Evolutionary conservation across 2,329 filamentous ascomycete species (phyloP).

Genomic region (Aspergillus melleus): DNA sequence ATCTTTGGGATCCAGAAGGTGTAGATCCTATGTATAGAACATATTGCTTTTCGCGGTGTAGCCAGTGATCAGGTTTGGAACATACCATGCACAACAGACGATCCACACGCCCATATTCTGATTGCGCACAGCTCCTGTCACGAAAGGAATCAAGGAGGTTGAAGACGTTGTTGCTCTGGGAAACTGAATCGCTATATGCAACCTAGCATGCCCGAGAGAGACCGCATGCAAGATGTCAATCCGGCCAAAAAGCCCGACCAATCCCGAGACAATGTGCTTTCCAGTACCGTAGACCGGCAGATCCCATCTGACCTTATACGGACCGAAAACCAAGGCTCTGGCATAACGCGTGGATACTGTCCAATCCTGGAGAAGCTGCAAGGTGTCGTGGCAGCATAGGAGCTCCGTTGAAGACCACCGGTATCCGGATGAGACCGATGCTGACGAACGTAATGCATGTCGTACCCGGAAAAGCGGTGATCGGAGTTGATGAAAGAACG

Average conservation of each 20-base stretch:
- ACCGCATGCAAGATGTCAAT: not conserved
- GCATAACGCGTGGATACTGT: not conserved
- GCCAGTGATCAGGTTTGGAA: not conserved
- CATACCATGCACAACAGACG: not conserved
- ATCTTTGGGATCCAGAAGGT: not conserved
- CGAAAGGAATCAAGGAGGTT: not conserved
- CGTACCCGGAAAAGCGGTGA: not conserved
- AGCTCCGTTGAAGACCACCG: not conserved
- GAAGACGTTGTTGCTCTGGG: not conserved
- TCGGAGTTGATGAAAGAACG: not conserved
- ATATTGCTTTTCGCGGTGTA: not conserved
- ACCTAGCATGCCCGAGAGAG: not conserved
- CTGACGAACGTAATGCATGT: not conserved
- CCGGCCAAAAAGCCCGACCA: not conserved
- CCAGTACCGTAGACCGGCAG: not conserved
- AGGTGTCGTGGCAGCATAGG: not conserved
- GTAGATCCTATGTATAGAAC: not conserved
- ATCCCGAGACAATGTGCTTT: not conserved
- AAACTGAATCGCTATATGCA: not conserved
- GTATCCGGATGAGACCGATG: not conserved
- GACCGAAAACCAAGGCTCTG: not conserved
- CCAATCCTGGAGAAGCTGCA: not conserved
- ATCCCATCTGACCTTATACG: not conserved
- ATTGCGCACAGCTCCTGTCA: not conserved
- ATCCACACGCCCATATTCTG: not conserved